These are phyloP conservation scores for Teratosphaeria gauchensis DNA, from an alignment of 2,329 filamentous ascomycete species.

Conservation along the genomic window DNA sequence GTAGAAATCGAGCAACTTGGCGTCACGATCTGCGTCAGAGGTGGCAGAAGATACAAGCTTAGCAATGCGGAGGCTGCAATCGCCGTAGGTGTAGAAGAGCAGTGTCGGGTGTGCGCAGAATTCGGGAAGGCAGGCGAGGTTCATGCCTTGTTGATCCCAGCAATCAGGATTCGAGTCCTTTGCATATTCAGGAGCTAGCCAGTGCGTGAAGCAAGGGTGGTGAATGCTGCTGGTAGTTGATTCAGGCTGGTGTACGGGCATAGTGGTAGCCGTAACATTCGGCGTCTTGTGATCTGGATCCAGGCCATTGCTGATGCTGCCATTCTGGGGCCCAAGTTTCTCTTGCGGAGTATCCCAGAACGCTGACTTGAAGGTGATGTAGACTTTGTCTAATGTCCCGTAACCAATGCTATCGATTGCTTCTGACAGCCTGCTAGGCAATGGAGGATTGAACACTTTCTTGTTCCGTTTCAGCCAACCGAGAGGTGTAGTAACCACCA, in stretches of 20 bases:
- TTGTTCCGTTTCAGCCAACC: constrained; percentile 58
- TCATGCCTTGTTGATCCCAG: constrained; percentile 58
- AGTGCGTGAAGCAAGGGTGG: constrained; percentile 60
- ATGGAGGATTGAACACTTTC: constrained; percentile 48
- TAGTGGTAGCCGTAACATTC: constrained; percentile 30
- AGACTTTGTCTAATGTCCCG: constrained; percentile 62
- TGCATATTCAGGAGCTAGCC: constrained; percentile 62
- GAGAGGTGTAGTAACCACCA: constrained; percentile 58
- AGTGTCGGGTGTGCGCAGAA: constrained; percentile 64
- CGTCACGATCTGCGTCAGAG: constrained; percentile 40
- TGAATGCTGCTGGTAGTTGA: background rate
- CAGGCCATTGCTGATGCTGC: background rate
- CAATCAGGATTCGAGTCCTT: constrained; percentile 48
- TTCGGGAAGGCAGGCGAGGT: constrained; percentile 57
- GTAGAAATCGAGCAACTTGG: constrained; percentile 57
- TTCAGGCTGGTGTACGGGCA: constrained; percentile 24
- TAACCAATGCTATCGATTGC: constrained; percentile 59
- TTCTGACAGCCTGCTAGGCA: constrained; percentile 47
- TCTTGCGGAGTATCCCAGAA: constrained; percentile 52
- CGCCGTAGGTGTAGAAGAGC: constrained; percentile 71
- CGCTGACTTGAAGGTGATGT: constrained; percentile 55
- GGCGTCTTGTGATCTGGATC: constrained; percentile 15
- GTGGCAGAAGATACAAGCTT: constrained; percentile 14
- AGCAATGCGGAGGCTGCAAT: constrained; percentile 48
- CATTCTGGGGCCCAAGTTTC: background rate